These are phyloP conservation scores for Rosa lucieae DNA, from an alignment of 306 rosid species.

Conservation along the genomic window DNA sequence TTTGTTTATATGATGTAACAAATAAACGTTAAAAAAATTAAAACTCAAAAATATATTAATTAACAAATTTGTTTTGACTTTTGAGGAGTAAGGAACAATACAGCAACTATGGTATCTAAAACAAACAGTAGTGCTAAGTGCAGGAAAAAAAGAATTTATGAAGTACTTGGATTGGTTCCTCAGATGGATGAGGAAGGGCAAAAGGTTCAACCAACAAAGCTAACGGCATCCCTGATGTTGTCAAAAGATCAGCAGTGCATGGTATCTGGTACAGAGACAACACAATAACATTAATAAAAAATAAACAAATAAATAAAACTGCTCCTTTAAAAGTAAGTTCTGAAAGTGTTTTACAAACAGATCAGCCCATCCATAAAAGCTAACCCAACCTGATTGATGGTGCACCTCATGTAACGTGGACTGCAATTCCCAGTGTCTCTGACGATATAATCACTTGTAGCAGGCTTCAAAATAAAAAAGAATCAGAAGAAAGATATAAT, in stretches of 20 bases:
- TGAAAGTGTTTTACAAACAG: neutral
- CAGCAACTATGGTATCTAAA: conserved; percentile 5
- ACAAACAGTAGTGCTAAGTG: conserved; percentile 14
- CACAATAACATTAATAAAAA: conserved; percentile 9
- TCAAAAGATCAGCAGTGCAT: conserved; percentile 82
- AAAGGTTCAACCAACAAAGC: conserved; percentile 96
- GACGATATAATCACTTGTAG: conserved; percentile 85
- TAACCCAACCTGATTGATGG: conserved; percentile 81
- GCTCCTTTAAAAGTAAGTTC: neutral
- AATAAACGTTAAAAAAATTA: neutral
- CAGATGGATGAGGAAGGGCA: conserved; percentile 94
- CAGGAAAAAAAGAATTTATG: neutral
- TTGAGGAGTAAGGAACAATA: neutral
- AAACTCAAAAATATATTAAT: neutral
- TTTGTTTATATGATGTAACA: neutral
- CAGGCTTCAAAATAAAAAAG: conserved; percentile 63
- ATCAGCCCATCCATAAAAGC: conserved; percentile 19
- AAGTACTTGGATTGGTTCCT: conserved; percentile 90
- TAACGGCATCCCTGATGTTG: conserved; percentile 96
- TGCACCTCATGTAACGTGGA: conserved; percentile 99
- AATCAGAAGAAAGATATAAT: conserved; percentile 49
- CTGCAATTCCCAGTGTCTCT: conserved; percentile 95
- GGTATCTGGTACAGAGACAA: conserved; percentile 63
- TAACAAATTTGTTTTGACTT: neutral
- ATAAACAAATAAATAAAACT: neutral